Evolutionary conservation across 768 basidiomycete genomes (phyloP), one percentile per base, ranked within the genome.

Genomic region (Coprinopsis cinerea): DNA sequence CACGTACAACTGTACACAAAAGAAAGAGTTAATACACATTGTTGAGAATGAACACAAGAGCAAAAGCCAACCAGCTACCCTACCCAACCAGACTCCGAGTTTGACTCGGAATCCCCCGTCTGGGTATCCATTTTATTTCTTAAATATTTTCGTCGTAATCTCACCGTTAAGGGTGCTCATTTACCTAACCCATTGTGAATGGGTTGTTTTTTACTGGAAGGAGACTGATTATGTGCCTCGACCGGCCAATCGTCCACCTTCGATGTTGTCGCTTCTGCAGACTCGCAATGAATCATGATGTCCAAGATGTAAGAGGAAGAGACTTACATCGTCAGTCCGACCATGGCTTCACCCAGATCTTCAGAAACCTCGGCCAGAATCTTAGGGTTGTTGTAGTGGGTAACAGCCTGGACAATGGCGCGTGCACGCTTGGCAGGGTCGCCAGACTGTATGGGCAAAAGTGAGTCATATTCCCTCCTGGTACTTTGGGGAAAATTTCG

Each of bases 361-460:
- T 90, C 85, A 15, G 90, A 92, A 13, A 91, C 83, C 70, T 97
- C 92, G 18, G 93, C 92, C 37, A 98, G 78, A 37, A 92, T 76
- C 61, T 89, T 86, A 9, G 93, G 82, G 68, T 96, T 95, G 71
- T 98, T 92, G 77, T 83, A 87, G 74, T 99, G 95, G 1, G 95
- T 97, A 11, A 94, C 92, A 34, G 96, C 91, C 71, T 97, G 92
- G 22, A 99, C 96, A 58, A 98, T 94, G 6, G 96, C 94, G 44
- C 83, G 82, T 4, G 96, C 96, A 44, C 92, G 83, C 66, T 92
- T 94, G 35, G 86, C 91, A 18, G 96, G 92, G 63, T 98, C 87
- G 43, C 86, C 90, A 37, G 93, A 93, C 83, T 94, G 15, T 15
- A 32, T 32, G 7, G 15, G 30, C 30, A 32, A 32, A 15, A 7